A percentile compares a stretch with the other conserved stretches of the same genome.
These are phyloP conservation scores for Yarrowia deformans DNA, from an alignment of 805 yeast species.

Conservation along the genomic window DNA sequence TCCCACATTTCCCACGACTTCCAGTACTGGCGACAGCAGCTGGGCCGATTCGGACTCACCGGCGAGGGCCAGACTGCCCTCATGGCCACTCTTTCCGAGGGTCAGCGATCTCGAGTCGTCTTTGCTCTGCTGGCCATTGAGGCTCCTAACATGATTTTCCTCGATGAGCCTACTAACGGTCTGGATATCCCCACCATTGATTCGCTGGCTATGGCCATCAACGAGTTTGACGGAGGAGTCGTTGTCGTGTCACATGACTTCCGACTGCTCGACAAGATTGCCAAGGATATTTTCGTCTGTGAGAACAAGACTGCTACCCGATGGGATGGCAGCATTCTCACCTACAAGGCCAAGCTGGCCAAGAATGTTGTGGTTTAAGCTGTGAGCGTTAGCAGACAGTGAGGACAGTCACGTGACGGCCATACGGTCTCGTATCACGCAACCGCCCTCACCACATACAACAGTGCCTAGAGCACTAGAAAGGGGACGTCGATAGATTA, in stretches of 20 bases:
- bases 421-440: too few species aligned
- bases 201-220: constrained; percentile 95
- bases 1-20: constrained; percentile 90
- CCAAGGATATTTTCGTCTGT: constrained; percentile 95
- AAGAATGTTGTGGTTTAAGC: constrained; percentile 63
- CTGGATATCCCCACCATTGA: constrained; percentile 98
- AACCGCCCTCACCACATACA: too few species aligned
- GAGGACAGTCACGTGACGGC: too few species aligned
- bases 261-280: constrained; percentile 95
- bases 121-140: constrained; percentile 95
- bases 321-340: constrained; percentile 93
- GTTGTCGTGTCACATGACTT: constrained; percentile 99
- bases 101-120: constrained; percentile 99
- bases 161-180: constrained; percentile 99
- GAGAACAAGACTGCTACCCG: constrained; percentile 94
- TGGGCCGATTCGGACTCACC: constrained; percentile 97
- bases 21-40: constrained; percentile 94
- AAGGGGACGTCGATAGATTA: too few species aligned
- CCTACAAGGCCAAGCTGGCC: constrained; percentile 94
- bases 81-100: constrained; percentile 98
- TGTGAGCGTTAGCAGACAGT: too few species aligned
- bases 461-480: too few species aligned
- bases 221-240: constrained; percentile 95
- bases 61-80: constrained; percentile 99
- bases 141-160: constrained; percentile 88